Evolutionary conservation across 768 basidiomycete genomes (phyloP), one percentile per base, ranked within the genome.

Genomic region (Tricholoma sp.): DNA sequence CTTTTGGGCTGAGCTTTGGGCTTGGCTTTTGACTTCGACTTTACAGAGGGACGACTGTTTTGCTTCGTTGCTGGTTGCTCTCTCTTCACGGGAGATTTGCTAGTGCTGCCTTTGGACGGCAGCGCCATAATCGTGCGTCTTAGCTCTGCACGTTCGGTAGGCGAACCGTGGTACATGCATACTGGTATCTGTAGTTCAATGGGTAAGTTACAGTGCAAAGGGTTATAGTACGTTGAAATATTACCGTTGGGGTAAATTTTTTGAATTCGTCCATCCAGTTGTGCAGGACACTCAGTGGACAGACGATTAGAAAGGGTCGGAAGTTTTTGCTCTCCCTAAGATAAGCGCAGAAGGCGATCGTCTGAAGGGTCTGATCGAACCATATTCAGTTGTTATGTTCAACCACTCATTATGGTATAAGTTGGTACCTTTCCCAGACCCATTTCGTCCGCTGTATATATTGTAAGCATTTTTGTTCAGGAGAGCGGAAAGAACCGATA

Each of bases 281-380:
- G 65, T 94, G 88, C 14, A 98, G 72, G 11, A 98, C 96, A 46
- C 92, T 93, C 1, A 98, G 82, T 0, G 97, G 97, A 60, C 92
- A 94, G 18, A 98, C 93, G 56, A 99, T 72, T 22, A 99, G 79
- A 71, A 95, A 90, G 0, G 92, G 91, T 14, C 82, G 80, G 58
- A 77, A 79, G 47, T 88, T 83, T 4, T 83, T 77, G 55, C 83
- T 74, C 56, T 89, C 86, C 29, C 92, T 86, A 0, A 99, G 79
- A 71, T 94, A 88, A 0, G 95, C 95, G 57, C 91, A 83, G 69
- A 98, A 97, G 0, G 95, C 84, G 45, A 99, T 99, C 0, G 86
- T 91, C 79, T 99, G 97, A 0, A 98, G 78, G 0, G 97, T 99
- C 91, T 97, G 58, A 19, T 35, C 8, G n/a, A 21, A 10, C n/a